Base-by-base conservation (phyloP, 305 asterid genomes). In the Petunia hybrid region DNA sequence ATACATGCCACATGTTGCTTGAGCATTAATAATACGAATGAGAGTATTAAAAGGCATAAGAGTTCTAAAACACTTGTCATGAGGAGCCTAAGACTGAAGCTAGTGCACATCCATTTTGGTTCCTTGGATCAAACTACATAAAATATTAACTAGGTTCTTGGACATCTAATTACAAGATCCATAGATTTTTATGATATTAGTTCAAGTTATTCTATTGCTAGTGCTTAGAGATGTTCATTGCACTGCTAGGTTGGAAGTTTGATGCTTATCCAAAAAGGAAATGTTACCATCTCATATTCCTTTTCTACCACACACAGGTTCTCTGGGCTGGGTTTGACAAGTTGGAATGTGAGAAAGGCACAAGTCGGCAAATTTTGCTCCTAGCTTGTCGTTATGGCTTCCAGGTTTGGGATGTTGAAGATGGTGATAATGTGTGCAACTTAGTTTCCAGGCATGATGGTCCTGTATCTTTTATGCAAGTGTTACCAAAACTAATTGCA, bases 321-420 rank as follows among this genome's bases (percentile, higher is more conserved):
- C 88, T 85, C 38, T 96, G 98, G 98, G 98, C 97, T 84, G 97
- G 92, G 5, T 96, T 96, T 85, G 97, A 96, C 89, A 87, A 87
- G 85, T 71, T 95, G 83, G 91, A 91, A 88, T 84, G 86, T 80
- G 91, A 85, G 45, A 85, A 86, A 57, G 86, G 89, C 53, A 76
- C 85, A 57, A 64, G 82, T 42, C 80, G 87, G 66, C 90, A 84
- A 64, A 86, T 91, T 81, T 89, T 91, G 76, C 89, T 94, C 91
- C 89, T 96, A 82, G 97, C 95, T 46, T 92, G 81, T 89, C 88
- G 86, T 81, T 86, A 86, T 71, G 98, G 98, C 57, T 96, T 94
- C 91, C 97, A 94, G 91, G 91, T 94, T 77, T 96, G 99, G 99
- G 98, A 96, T 88, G 97, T 93, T 79, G 97, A 96, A 84, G 93